Evolutionary conservation across 805 yeast species (phyloP).

Genomic region (Zygoascus ofunaensis): DNA sequence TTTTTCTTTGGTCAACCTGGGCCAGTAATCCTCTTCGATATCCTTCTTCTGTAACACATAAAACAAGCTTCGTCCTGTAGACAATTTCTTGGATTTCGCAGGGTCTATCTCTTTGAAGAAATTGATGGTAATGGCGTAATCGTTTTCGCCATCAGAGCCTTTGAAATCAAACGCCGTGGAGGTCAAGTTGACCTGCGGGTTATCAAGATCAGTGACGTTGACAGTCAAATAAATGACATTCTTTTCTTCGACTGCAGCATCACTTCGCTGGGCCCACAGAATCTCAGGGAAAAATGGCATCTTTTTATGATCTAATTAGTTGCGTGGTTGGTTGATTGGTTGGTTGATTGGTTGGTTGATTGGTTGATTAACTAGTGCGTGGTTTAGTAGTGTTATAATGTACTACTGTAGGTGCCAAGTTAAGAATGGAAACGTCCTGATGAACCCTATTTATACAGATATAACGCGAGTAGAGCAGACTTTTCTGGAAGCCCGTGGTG

Average conservation of each 20-base stretch:
- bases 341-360: too few species aligned
- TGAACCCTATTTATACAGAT: too few species aligned
- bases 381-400: too few species aligned
- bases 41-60: constrained; percentile 65
- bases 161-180: constrained; percentile 45
- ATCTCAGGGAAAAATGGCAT: constrained; percentile 7
- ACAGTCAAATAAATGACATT: constrained; percentile 71
- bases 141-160: constrained; percentile 38
- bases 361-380: neutral
- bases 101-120: constrained; percentile 69
- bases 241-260: constrained; percentile 57
- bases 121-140: constrained; percentile 59
- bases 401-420: too few species aligned
- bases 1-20: constrained; percentile 84
- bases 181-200: constrained; percentile 55
- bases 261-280: constrained; percentile 95
- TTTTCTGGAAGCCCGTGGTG: too few species aligned
- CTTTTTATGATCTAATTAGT: neutral
- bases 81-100: constrained; percentile 47
- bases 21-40: constrained; percentile 77
- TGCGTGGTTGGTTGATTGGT: neutral
- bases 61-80: constrained; percentile 54
- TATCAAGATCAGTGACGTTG: constrained; percentile 57
- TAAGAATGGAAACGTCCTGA: too few species aligned
- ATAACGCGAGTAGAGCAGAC: too few species aligned